Evolutionary conservation across 2,329 filamentous ascomycete genomes (phyloP), one percentile per base, ranked within the genome.

Genomic region (Cucurbitaria berberidis): DNA sequence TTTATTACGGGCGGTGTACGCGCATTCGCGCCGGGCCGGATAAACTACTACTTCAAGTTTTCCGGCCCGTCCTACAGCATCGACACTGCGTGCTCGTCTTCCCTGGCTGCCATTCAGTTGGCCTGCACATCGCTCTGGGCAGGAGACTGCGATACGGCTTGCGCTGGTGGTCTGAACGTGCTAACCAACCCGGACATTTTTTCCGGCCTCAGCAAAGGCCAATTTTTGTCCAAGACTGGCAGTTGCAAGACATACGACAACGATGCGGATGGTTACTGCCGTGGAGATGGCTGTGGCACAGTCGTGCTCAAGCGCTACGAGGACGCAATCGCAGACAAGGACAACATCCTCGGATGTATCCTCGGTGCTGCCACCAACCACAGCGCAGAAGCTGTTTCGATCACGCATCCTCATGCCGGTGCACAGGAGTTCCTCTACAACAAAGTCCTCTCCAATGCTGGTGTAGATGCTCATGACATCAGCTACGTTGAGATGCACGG

Each of bases 401-500:
- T 96, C 66, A 95, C 90, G 0, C 89, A 91, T 52, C 91, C 91
- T 1, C 90, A 95, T 71, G 89, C 86, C 3, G 88, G 85, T 13
- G 88, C 89, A 0, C 91, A 96, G 73, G 85, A 89, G 11, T 80
- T 83, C 42, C 77, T 95, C 10, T 93, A 89, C 65, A 83, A 84
- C 50, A 81, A 84, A 34, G 86, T 95, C 24, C 80, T 95, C 1
- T 83, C 88, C 42, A 84, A 89, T 38, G 87, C 89, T 36, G 87
- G 88, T 53, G 82, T 95, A 19, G 87, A 93, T 66, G 88, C 90
- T 1, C 82, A 86, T 45, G 89, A 93, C 58, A 83, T 96, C 43
- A 86, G 86, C 73, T 96, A 93, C 67, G 87, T 96, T 8, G 91
- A 96, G 75, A 91, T 95, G 87, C 91, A 96, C 72, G 91, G 90